Conservation (phyloP, 1,284 basidiomycete genomes). For the Trametes polyzona region DNA sequence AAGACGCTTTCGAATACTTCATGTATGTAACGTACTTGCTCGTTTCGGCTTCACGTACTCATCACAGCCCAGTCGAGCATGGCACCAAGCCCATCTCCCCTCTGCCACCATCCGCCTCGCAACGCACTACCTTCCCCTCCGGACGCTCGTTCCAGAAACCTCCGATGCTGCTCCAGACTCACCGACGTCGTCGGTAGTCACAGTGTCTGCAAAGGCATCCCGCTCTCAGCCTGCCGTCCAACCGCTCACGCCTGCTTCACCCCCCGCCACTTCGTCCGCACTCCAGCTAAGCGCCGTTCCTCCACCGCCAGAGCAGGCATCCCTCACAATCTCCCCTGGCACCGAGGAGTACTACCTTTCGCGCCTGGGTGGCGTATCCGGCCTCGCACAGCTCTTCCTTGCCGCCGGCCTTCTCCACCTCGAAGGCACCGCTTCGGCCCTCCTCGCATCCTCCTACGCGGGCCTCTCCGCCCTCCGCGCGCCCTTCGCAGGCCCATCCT, state of each 20-base stretch:
- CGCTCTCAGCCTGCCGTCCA: background rate
- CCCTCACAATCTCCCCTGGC: slow-evolving; percentile 44
- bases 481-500: slow-evolving; percentile 43
- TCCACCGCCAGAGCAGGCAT: slow-evolving; percentile 29
- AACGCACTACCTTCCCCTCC: slow-evolving; percentile 66
- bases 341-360: slow-evolving; percentile 63
- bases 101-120: slow-evolving; percentile 76
- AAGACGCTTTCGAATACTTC: slow-evolving; percentile 79
- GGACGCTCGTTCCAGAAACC: slow-evolving; percentile 32
- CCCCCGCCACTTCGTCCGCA: slow-evolving; percentile 11
- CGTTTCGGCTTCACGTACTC: slow-evolving; percentile 3
- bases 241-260: slow-evolving; percentile 19
- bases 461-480: slow-evolving; percentile 75
- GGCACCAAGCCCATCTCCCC: slow-evolving; percentile 74
- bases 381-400: slow-evolving; percentile 72
- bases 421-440: slow-evolving; percentile 68
- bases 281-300: slow-evolving; percentile 13
- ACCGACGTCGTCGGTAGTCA: slow-evolving; percentile 10
- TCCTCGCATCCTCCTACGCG: slow-evolving; percentile 71
- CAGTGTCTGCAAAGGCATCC: slow-evolving; percentile 4
- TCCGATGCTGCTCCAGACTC: slow-evolving; percentile 5
- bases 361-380: slow-evolving; percentile 62
- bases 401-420: slow-evolving; percentile 77
- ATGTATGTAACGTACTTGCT: slow-evolving; percentile 49
- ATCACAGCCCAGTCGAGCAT: slow-evolving; percentile 60